A percentile compares a stretch with the other conserved stretches of the same genome.
Conservation (phyloP, 1,284 basidiomycete species). For the Rhodotorula sp. region DNA sequence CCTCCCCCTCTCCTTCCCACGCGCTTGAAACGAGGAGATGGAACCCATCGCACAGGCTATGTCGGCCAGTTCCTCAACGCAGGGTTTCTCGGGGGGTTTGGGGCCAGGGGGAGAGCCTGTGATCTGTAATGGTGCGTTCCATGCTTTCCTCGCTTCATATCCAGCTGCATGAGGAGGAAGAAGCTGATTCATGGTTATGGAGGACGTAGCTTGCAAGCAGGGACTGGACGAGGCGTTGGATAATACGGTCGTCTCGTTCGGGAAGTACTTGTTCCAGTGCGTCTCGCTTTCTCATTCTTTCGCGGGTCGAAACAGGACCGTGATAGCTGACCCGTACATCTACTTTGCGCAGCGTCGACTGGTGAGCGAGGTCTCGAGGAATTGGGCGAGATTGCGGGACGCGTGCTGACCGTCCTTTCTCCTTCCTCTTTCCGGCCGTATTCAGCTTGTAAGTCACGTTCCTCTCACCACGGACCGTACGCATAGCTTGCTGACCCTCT, state of each 20-base stretch:
- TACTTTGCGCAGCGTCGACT: neutral
- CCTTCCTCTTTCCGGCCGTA: neutral
- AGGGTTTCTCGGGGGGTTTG: too few species aligned
- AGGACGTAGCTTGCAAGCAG: constrained; percentile 31
- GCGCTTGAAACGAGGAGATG: neutral
- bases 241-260: constrained; percentile 41
- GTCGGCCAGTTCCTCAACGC: too few species aligned
- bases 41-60: neutral
- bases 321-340: too few species aligned
- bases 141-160: neutral
- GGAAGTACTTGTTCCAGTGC: constrained; percentile 41
- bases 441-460: neutral
- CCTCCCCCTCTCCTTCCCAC: neutral
- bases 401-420: neutral
- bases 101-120: constrained; percentile 8
- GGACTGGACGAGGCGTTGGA: constrained; percentile 40
- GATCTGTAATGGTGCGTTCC: constrained; percentile 26
- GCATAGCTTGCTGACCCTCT: neutral
- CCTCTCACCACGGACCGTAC: neutral
- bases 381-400: neutral
- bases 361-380: neutral
- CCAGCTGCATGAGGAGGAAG: neutral
- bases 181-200: too few species aligned
- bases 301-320: neutral
- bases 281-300: constrained; percentile 1